Conservation (phyloP, 805 yeast genomes). For the Ogataea parapolymorpha region DNA sequence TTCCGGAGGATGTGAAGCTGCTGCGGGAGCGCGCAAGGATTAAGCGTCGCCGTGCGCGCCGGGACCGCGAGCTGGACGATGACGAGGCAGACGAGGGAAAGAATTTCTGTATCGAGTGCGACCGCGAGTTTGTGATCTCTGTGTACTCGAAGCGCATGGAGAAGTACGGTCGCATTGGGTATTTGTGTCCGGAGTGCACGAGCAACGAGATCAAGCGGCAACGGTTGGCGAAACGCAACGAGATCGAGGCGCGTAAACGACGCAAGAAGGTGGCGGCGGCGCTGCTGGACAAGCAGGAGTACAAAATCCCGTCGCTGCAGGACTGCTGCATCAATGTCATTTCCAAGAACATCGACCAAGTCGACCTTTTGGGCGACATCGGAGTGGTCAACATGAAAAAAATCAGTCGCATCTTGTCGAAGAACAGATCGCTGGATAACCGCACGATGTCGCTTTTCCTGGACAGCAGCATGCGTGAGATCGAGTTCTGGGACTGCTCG, state of each 20-base stretch:
- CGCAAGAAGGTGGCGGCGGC: slow-evolving; percentile 83
- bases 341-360: slow-evolving; percentile 64
- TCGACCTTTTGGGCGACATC: slow-evolving; percentile 83
- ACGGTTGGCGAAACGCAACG: slow-evolving; percentile 45
- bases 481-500: slow-evolving; percentile 94
- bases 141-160: slow-evolving; percentile 60
- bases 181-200: slow-evolving; percentile 63
- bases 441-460: slow-evolving; percentile 72
- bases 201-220: slow-evolving; percentile 41
- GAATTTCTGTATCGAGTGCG: slow-evolving; percentile 58
- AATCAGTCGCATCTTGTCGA: slow-evolving; percentile 72
- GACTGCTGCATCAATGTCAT: slow-evolving; percentile 73
- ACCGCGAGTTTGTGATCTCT: slow-evolving; percentile 51
- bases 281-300: slow-evolving; percentile 66
- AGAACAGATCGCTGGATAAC: slow-evolving; percentile 76
- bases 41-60: slow-evolving; percentile 39
- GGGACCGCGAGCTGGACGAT: slow-evolving; percentile 26
- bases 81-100: slow-evolving; percentile 48
- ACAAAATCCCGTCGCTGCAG: slow-evolving; percentile 67
- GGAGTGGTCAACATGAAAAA: slow-evolving; percentile 69
- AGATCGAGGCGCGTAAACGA: slow-evolving; percentile 63
- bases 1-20: slow-evolving; percentile 17
- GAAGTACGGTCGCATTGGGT: slow-evolving; percentile 52
- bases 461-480: slow-evolving; percentile 48
- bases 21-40: slow-evolving; percentile 22